These are phyloP conservation scores for Annulohypoxylon bovei DNA, from an alignment of 495 filamentous ascomycete genomes.

Conservation along the genomic window DNA sequence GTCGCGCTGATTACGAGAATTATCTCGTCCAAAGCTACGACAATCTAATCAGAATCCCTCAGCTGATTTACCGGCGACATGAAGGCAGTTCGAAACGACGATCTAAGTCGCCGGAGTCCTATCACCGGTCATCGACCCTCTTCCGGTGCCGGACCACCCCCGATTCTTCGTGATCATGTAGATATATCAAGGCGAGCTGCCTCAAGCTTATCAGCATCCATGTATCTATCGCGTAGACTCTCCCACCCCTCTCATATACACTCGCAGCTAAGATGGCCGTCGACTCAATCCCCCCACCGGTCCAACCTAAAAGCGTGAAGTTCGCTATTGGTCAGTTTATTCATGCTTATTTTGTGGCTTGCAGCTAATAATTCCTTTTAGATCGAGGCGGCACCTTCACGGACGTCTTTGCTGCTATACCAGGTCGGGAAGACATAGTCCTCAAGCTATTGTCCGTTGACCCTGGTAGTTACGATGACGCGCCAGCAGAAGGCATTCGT, in stretches of 20 bases:
- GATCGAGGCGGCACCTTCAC: conserved; percentile 78
- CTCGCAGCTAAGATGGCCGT: conserved; percentile 33
- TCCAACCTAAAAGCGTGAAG: conserved; percentile 34
- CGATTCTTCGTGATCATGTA: conserved; percentile 14
- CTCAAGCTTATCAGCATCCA: conserved; percentile 29
- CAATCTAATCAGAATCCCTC: background rate
- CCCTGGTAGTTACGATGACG: conserved; percentile 86
- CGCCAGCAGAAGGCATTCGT: conserved; percentile 90
- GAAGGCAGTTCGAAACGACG: conserved; percentile 36
- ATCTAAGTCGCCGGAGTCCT: conserved; percentile 13
- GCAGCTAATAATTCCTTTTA: conserved; percentile 13
- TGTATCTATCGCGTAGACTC: conserved; percentile 12
- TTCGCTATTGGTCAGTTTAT: conserved; percentile 36
- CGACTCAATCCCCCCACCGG: conserved; percentile 11
- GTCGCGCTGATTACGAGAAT: background rate
- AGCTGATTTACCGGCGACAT: conserved; percentile 20
- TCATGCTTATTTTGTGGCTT: background rate
- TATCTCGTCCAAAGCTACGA: background rate
- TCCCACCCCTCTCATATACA: background rate
- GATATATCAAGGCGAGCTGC: conserved; percentile 27
- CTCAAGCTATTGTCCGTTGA: conserved; percentile 91
- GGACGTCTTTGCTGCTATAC: conserved; percentile 70
- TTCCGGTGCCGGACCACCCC: conserved; percentile 36
- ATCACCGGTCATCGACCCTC: conserved; percentile 9
- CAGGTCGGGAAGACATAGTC: conserved; percentile 72